phyloP scores from a whole-genome alignment of 768 basidiomycete species.

The Boletellus emodensis region DNA sequence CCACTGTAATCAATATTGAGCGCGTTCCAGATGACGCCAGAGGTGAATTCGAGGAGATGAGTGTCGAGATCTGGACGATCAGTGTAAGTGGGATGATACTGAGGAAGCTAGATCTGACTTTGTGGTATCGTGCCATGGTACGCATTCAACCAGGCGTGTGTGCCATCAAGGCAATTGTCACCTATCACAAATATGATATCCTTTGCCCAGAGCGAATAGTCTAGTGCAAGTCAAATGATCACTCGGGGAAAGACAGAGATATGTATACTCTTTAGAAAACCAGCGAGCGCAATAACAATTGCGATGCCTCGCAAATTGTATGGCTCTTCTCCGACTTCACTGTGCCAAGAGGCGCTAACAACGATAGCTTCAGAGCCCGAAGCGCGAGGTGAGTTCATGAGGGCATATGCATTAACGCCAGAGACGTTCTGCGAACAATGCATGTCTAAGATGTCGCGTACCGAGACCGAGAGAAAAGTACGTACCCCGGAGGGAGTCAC shows the following conservation, averaged over 20 bases:
- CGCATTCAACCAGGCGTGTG: slow-evolving; percentile 85
- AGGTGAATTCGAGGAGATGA: slow-evolving; percentile 58
- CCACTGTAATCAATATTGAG: slow-evolving; percentile 93
- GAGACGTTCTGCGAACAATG: slow-evolving; percentile 40
- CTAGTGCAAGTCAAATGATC: slow-evolving; percentile 36
- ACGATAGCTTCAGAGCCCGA: slow-evolving; percentile 93
- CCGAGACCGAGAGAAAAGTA: neutral
- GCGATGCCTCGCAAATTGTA: slow-evolving; percentile 85
- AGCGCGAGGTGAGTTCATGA: slow-evolving; percentile 80
- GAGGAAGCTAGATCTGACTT: slow-evolving; percentile 43
- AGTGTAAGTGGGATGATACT: neutral
- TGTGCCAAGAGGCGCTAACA: slow-evolving; percentile 87
- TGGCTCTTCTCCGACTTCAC: slow-evolving; percentile 50
- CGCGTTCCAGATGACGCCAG: slow-evolving; percentile 94
- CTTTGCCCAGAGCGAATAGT: slow-evolving; percentile 90
- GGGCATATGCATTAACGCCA: slow-evolving; percentile 81
- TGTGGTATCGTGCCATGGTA: slow-evolving; percentile 71
- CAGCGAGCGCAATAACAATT: slow-evolving; percentile 79
- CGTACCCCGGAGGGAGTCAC: slow-evolving; percentile 47
- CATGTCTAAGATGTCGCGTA: neutral
- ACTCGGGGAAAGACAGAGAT: neutral
- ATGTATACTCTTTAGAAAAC: slow-evolving; percentile 71
- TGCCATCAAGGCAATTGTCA: slow-evolving; percentile 85
- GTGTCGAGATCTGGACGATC: slow-evolving; percentile 54
- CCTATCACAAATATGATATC: slow-evolving; percentile 88